Evolutionary conservation across 192 early-diverging fungal genomes (phyloP).

Genomic region (Linnemannia exigua): DNA sequence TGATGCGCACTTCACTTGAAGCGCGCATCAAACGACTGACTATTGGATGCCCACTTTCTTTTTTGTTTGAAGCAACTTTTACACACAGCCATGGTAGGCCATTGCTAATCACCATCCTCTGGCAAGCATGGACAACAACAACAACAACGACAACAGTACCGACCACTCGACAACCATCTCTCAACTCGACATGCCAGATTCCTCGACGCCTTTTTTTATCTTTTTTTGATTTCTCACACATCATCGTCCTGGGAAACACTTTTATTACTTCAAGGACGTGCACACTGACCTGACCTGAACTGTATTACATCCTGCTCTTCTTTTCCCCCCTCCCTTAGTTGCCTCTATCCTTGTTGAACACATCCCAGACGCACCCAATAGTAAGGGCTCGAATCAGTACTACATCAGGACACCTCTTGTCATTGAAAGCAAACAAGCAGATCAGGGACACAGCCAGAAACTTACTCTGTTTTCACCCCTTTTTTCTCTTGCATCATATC

Average conservation of each 20-base stretch:
- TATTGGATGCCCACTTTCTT: not conserved
- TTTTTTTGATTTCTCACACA: not conserved
- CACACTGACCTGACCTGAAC: not conserved
- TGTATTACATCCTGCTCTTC: not conserved
- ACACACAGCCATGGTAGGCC: slow-evolving; percentile 23
- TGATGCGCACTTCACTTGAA: not conserved
- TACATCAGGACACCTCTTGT: not conserved
- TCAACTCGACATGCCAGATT: not conserved
- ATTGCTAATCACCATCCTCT: not conserved
- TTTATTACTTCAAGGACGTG: not conserved
- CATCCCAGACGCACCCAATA: slow-evolving; percentile 90
- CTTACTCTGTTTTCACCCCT: not conserved
- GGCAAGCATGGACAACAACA: not conserved
- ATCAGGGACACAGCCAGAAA: not conserved
- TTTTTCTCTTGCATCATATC: not conserved
- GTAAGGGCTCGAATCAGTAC: slow-evolving; percentile 44
- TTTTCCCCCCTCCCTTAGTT: slow-evolving; percentile 66
- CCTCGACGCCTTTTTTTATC: not conserved
- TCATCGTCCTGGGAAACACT: not conserved
- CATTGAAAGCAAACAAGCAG: not conserved
- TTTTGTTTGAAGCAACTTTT: slow-evolving; percentile 1
- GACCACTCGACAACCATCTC: not conserved
- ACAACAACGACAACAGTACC: not conserved
- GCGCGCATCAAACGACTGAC: not conserved
- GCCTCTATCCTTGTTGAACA: slow-evolving; percentile 92